These are phyloP conservation scores for Miscanthus sacchariflorus DNA, from an alignment of 202 grass and related monocot species.

Conservation along the genomic window DNA sequence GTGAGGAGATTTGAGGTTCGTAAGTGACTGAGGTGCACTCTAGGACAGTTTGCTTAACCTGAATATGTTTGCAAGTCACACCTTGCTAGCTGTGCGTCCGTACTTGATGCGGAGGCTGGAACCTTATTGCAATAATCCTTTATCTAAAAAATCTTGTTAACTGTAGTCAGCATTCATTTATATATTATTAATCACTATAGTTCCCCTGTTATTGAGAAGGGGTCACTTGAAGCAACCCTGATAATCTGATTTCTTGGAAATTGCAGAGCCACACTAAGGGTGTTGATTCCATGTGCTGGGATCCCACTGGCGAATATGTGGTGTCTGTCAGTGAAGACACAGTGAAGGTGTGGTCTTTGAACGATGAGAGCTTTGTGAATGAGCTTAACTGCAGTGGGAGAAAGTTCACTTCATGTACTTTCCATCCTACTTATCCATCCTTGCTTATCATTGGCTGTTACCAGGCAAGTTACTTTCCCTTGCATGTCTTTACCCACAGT, in stretches of 20 bases:
- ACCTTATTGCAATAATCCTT: background rate
- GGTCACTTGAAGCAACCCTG: background rate
- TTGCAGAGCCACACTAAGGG: conserved; percentile 67
- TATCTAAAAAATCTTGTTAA: background rate
- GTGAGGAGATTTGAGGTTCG: conserved; percentile 65
- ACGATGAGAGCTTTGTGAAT: conserved; percentile 50
- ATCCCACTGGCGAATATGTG: conserved; percentile 59
- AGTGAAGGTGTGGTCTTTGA: conserved; percentile 71
- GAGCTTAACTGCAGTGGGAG: conserved; percentile 61
- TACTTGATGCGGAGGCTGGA: background rate
- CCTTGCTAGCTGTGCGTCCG: background rate
- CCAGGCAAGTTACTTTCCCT: conserved; percentile 50
- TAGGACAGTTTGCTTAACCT: background rate
- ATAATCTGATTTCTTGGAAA: conserved; percentile 25
- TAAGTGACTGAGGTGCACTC: background rate
- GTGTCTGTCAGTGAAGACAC: conserved; percentile 73
- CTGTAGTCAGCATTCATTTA: background rate
- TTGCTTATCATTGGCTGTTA: conserved; percentile 71
- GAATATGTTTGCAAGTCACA: background rate
- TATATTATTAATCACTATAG: background rate
- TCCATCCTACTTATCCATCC: conserved; percentile 67
- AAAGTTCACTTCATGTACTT: conserved; percentile 76
- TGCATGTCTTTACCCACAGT: background rate
- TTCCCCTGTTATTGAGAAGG: background rate
- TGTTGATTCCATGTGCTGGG: conserved; percentile 68